These are phyloP conservation scores for Suillus placidus DNA, from an alignment of 768 basidiomycete species.

Conservation along the genomic window DNA sequence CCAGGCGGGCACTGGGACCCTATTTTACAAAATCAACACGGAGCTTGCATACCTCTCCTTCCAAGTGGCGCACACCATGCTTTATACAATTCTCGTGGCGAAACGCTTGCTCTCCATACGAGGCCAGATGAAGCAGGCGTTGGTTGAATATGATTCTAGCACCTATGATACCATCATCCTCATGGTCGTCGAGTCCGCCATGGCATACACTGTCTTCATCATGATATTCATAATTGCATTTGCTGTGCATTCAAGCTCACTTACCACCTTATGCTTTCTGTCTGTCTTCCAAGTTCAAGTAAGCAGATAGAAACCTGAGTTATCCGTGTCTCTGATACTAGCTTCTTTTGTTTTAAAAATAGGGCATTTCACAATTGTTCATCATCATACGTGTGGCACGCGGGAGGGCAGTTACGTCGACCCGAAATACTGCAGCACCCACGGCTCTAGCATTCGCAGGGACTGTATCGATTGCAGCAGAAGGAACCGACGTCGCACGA, in stretches of 20 bases:
- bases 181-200: slow-evolving; percentile 1
- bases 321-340: background rate
- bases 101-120: background rate
- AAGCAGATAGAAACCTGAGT: background rate
- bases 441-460: background rate
- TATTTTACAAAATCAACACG: background rate
- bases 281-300: background rate
- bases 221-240: background rate
- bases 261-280: background rate
- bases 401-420: background rate
- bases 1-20: too few relatives aligned
- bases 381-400: slow-evolving; percentile 2
- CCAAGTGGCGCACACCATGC: background rate
- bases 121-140: background rate
- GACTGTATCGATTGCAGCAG: background rate
- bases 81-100: background rate
- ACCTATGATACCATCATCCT: background rate
- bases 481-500: background rate
- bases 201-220: background rate
- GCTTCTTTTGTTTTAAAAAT: background rate
- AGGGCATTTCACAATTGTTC: background rate
- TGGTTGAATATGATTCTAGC: background rate
- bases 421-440: background rate
- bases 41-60: background rate
- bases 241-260: background rate